Evolutionary conservation across 2,329 filamentous ascomycete species (phyloP).

Genomic region (Calonectria pteridis): DNA sequence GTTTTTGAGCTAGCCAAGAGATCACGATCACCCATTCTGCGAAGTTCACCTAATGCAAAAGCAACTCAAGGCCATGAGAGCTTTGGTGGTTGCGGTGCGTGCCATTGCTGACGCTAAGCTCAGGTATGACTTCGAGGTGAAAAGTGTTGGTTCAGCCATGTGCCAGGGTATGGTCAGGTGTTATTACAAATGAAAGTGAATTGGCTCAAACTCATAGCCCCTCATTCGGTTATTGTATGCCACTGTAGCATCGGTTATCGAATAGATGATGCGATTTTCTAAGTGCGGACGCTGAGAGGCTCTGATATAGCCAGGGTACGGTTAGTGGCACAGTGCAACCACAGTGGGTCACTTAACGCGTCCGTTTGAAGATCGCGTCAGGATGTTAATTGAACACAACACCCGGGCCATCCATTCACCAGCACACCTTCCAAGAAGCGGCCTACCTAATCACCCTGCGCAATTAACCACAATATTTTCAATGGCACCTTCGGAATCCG

Average conservation of each 20-base stretch:
- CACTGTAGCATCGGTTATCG: background rate
- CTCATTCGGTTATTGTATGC: background rate
- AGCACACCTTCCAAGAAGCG: background rate
- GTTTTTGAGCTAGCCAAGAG: no score
- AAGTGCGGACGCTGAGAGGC: background rate
- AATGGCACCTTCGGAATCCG: constrained; percentile 81
- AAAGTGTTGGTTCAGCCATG: background rate
- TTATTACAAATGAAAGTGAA: constrained; percentile 19
- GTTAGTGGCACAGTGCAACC: constrained; percentile 12
- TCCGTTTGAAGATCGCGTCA: constrained; percentile 31
- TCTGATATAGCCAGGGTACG: background rate
- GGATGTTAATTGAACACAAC: constrained; percentile 4
- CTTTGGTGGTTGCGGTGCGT: no score
- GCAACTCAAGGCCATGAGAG: no score
- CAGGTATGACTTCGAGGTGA: constrained; percentile 54
- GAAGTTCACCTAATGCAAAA: no score
- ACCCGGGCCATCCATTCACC: background rate
- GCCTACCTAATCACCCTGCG: background rate
- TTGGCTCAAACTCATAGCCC: constrained; percentile 42
- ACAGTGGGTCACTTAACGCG: constrained; percentile 41
- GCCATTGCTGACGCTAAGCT: constrained; percentile 62
- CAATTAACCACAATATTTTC: background rate
- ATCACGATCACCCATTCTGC: no score
- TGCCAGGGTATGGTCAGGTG: background rate
- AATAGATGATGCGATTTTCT: background rate